Evolutionary conservation across 257 asterid species (phyloP).

Genomic region (Forsythia viridissima): DNA sequence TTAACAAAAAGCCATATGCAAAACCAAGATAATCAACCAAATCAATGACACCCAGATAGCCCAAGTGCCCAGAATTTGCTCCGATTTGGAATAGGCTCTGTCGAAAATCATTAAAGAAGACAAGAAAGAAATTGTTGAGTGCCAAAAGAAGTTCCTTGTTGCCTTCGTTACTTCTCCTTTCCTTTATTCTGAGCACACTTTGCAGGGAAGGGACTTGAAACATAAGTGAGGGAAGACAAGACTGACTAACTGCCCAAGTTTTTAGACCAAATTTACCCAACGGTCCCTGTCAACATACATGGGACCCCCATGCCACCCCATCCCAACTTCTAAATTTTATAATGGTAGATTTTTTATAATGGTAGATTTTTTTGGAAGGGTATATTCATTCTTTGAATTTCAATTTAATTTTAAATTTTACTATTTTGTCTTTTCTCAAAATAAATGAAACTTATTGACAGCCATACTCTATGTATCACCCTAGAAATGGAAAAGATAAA

Average conservation of each 20-base stretch:
- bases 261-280: conserved; percentile 51
- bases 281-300: conserved; percentile 48
- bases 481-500: too few species aligned
- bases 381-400: too few species aligned
- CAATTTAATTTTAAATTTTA: too few species aligned
- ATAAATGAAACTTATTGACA: background rate
- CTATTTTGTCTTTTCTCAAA: background rate
- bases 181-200: conserved; percentile 63
- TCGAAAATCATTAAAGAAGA: conserved; percentile 25
- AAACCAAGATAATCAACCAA: conserved; percentile 12
- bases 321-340: too few species aligned
- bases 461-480: background rate
- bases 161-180: conserved; percentile 36
- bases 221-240: conserved; percentile 76
- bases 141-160: conserved; percentile 28
- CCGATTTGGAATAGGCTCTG: conserved; percentile 12
- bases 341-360: too few species aligned
- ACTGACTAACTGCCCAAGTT: conserved; percentile 46
- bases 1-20: conserved; percentile 42
- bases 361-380: too few species aligned
- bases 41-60: conserved; percentile 4
- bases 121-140: conserved; percentile 24
- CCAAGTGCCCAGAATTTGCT: conserved; percentile 27
- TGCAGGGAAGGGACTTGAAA: conserved; percentile 89
- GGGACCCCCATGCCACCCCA: background rate